Conservation (phyloP, 352 stramenopile species). For the Pythium apleroticum region DNA sequence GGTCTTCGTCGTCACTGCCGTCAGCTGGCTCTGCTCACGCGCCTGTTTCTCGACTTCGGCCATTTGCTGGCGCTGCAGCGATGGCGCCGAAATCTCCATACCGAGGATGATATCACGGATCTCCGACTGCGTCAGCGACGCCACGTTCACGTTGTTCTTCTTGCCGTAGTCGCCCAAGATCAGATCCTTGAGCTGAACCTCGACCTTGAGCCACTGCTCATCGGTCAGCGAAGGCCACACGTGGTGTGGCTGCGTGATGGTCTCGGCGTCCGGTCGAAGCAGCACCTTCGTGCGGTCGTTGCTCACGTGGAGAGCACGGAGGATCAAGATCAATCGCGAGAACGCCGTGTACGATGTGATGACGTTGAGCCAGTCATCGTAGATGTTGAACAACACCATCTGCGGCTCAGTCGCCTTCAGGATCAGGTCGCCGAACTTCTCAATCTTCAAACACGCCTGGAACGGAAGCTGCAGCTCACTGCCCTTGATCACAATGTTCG, state of each 20-base stretch:
- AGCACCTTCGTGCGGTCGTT: constrained; percentile 96
- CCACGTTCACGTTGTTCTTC: constrained; percentile 99
- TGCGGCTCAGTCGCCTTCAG: constrained; percentile 99
- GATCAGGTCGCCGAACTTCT: constrained; percentile 99
- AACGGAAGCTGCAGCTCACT: constrained; percentile 99
- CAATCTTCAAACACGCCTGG: constrained; percentile 98
- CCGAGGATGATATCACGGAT: constrained; percentile 99
- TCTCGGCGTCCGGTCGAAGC: constrained; percentile 96
- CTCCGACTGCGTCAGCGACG: constrained; percentile 98
- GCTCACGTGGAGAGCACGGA: constrained; percentile 98
- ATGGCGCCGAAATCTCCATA: constrained; percentile 99
- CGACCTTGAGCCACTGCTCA: constrained; percentile 99
- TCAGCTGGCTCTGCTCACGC: constrained; percentile 97
- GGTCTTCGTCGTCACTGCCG: constrained; percentile 98
- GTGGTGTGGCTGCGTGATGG: constrained; percentile 99
- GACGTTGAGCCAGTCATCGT: constrained; percentile 99
- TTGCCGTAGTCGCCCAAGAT: constrained; percentile 99
- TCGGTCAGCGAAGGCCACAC: constrained; percentile 99
- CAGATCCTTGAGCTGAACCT: constrained; percentile 99
- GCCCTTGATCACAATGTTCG: constrained; percentile 99
- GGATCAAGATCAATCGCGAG: constrained; percentile 98
- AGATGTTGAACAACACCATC: constrained; percentile 99
- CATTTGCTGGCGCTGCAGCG: constrained; percentile 98
- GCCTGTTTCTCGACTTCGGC: constrained; percentile 99
- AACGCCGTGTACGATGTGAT: constrained; percentile 99